Base-by-base conservation (phyloP, 805 yeast genomes). In the Torulaspora gathmanii region DNA sequence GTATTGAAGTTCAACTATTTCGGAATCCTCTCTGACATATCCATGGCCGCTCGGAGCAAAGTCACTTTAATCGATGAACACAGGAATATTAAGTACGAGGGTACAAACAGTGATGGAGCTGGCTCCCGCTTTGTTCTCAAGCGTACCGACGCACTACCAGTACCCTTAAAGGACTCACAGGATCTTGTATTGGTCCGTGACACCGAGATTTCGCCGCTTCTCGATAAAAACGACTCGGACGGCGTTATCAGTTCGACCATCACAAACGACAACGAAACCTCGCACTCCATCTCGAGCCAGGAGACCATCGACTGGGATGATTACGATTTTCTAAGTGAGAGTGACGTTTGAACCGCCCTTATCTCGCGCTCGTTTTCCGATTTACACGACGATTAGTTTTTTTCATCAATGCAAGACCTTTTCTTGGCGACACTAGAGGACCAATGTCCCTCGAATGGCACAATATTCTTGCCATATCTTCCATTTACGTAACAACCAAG, bases 291-390 rank as follows among this genome's bases (percentile, higher is more conserved):
- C 2, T 38, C 47, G 10, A 33, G 44, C 29, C 45, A 29, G 6
- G 49, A 45, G 13, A 42, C 42, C 12, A 34, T 53, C 9, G 52
- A 53, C 30, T 52, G 56, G 51, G 60, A 56, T 26, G 61, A 57
- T 27, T 58, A 56, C 38, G 61, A 58, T 40, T 53, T 56, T 31
- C 44, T 58, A 41, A 57, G 61, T 40, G 63, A 57, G 17, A 53
- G 56, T 29, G 63, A 58, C 28, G 41, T 52, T 7, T 52, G 40
- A 38, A 11, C 19, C 19, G 15, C 11, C 7, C 3, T 2, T 3
- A 8, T 5, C 25, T 6, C 25, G 10, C 25, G 6, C 25, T 22
- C 25, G 25, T 22, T 22, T 22, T 22, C 22, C 20, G 2, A n/a
- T 17, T 9, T 9, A 22, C 25, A 22, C 25, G 25, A 22, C 25